Evolutionary conservation across 805 yeast species (phyloP).

Genomic region (Jamesozyma spencerorum): DNA sequence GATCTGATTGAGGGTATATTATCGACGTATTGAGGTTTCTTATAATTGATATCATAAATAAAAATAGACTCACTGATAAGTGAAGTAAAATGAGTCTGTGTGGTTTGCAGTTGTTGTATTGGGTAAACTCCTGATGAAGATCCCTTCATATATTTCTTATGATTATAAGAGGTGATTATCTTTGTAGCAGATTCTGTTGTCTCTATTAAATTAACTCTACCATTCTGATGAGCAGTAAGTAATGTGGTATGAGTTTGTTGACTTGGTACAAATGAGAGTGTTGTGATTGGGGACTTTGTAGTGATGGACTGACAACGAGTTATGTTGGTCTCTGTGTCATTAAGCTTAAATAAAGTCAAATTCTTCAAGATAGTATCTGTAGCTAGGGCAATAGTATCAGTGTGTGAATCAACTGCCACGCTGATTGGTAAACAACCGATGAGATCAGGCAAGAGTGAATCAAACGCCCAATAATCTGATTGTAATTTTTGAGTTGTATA

Average conservation of each 20-base stretch:
- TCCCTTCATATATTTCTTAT: constrained; percentile 47
- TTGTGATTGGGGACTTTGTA: constrained; percentile 15
- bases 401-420: constrained; percentile 8
- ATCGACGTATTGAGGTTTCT: constrained; percentile 28
- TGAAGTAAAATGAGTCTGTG: constrained; percentile 40
- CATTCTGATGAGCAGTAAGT: constrained; percentile 70
- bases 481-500: constrained; percentile 20
- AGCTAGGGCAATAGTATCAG: constrained; percentile 13
- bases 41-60: constrained; percentile 59
- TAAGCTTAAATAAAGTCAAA: constrained; percentile 13
- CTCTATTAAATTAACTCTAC: constrained; percentile 61
- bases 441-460: not conserved
- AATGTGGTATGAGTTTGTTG: constrained; percentile 21
- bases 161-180: constrained; percentile 71
- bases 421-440: constrained; percentile 4
- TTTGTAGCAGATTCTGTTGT: constrained; percentile 54
- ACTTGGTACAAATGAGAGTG: not conserved
- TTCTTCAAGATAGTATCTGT: constrained; percentile 11
- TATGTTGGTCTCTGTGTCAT: not conserved
- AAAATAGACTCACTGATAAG: constrained; percentile 62
- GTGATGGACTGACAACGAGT: constrained; percentile 16
- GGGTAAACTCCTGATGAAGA: constrained; percentile 1
- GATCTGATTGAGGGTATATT: constrained; percentile 19
- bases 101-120: constrained; percentile 15
- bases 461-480: constrained; percentile 21